Percentiles rank a stretch among this genome's conserved stretches.
phyloP scores from a whole-genome alignment of 805 yeast species.

The Saccharomycopsis schoenii region DNA sequence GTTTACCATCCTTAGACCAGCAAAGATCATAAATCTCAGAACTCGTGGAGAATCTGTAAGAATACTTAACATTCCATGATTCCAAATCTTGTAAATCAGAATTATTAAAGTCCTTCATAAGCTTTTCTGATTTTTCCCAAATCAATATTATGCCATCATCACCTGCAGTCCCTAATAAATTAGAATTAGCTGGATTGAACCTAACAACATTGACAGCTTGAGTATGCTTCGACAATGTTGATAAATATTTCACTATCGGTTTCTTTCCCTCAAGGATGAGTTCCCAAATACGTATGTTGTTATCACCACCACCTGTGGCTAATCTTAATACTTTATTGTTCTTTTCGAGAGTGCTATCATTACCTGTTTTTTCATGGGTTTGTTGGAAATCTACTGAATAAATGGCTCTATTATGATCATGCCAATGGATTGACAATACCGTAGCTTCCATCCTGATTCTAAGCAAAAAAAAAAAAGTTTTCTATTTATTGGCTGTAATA shows the following conservation, averaged over 20 bases:
- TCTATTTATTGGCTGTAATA: too few species aligned
- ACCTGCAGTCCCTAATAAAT: conserved; percentile 76
- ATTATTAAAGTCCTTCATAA: conserved; percentile 49
- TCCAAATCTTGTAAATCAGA: conserved; percentile 41
- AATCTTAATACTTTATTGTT: conserved; percentile 33
- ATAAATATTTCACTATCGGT: conserved; percentile 40
- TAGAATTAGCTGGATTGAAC: conserved; percentile 57
- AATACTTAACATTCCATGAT: conserved; percentile 58
- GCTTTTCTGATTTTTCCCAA: conserved; percentile 55
- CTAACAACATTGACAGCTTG: conserved; percentile 91
- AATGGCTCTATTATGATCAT: conserved; percentile 64
- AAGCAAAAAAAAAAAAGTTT: not conserved
- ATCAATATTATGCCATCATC: conserved; percentile 86
- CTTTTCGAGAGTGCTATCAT: not conserved
- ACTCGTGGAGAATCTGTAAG: conserved; percentile 42
- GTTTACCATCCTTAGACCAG: conserved; percentile 83
- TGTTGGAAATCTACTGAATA: conserved; percentile 56
- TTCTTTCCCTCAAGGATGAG: conserved; percentile 25
- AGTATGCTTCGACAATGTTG: conserved; percentile 79
- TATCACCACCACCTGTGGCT: conserved; percentile 93
- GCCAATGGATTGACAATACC: conserved; percentile 61
- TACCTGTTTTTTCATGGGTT: conserved; percentile 12
- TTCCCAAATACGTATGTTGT: conserved; percentile 39
- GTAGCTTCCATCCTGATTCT: conserved; percentile 29
- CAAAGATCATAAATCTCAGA: conserved; percentile 84